A percentile compares a stretch with the other conserved stretches of the same genome.
Evolutionary conservation across 2,329 filamentous ascomycete genomes (phyloP).

Genomic region (Claviceps quebecensis): DNA sequence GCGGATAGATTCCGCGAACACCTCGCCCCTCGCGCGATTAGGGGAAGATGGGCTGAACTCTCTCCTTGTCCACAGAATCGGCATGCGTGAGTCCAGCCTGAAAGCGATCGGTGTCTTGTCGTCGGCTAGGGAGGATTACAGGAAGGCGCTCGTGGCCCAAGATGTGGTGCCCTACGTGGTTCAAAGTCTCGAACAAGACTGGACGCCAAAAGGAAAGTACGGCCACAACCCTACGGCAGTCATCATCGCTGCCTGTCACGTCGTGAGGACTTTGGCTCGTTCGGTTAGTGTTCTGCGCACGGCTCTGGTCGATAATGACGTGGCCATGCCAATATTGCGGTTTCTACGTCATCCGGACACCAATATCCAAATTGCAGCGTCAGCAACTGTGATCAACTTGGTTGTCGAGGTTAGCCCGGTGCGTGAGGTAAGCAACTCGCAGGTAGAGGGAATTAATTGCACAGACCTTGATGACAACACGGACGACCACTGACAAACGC

Average conservation of each 20-base stretch:
- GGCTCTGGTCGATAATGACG: slow-evolving; percentile 70
- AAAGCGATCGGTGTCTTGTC: slow-evolving; percentile 72
- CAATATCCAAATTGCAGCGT: slow-evolving; percentile 75
- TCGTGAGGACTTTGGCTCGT: slow-evolving; percentile 66
- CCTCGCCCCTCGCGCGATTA: slow-evolving; percentile 31
- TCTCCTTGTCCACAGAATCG: slow-evolving; percentile 53
- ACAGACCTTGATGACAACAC: too few relatives aligned
- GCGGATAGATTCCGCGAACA: slow-evolving; percentile 19
- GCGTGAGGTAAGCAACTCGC: slow-evolving; percentile 51
- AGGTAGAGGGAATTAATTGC: too few relatives aligned
- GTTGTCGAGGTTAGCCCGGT: slow-evolving; percentile 83
- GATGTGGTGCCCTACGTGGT: slow-evolving; percentile 73
- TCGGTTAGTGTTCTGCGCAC: slow-evolving; percentile 77
- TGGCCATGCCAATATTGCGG: slow-evolving; percentile 61
- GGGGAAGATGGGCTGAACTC: slow-evolving; percentile 48
- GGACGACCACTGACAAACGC: slow-evolving; percentile 8
- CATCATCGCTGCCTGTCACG: slow-evolving; percentile 72
- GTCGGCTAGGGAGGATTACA: slow-evolving; percentile 68
- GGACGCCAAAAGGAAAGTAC: slow-evolving; percentile 22
- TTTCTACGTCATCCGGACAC: slow-evolving; percentile 63
- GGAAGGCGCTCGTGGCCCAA: slow-evolving; percentile 68
- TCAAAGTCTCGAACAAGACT: slow-evolving; percentile 46
- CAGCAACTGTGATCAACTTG: slow-evolving; percentile 71
- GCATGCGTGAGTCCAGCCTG: slow-evolving; percentile 60
- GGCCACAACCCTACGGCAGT: slow-evolving; percentile 64